Conservation (phyloP, 345 rosid genomes). For the Camelina laxa region DNA sequence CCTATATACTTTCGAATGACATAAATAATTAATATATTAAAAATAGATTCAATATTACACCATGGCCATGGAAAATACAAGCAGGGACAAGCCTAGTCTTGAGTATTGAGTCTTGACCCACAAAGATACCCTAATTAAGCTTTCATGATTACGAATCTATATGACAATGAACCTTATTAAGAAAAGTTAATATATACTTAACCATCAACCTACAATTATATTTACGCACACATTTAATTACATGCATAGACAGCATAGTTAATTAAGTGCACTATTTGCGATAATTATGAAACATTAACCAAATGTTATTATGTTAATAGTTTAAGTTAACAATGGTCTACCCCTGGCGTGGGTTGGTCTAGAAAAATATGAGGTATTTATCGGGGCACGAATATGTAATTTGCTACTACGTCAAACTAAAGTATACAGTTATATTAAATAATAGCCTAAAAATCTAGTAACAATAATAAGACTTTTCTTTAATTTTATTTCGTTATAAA, state of each 20-base stretch:
- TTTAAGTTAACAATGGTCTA: background rate
- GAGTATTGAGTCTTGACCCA: conserved; percentile 28
- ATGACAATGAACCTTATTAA: conserved; percentile 29
- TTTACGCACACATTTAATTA: too few species aligned
- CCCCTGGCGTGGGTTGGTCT: background rate
- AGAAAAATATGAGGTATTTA: background rate
- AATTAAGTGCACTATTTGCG: background rate
- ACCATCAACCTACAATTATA: background rate
- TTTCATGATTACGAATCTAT: conserved; percentile 38
- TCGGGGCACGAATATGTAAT: background rate
- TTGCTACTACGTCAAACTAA: too few species aligned
- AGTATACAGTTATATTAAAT: background rate
- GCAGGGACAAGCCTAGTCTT: conserved; percentile 24
- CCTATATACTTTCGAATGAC: background rate
- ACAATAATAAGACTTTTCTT: too few species aligned
- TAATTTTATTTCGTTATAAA: too few species aligned
- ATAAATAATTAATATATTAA: background rate
- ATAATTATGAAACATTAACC: background rate
- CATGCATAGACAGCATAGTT: too few species aligned
- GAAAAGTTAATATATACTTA: conserved; percentile 3
- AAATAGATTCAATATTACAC: background rate
- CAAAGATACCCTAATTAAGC: conserved; percentile 29
- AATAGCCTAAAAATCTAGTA: background rate
- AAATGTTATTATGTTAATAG: background rate
- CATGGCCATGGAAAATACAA: conserved; percentile 3